phyloP scores from a whole-genome alignment of 1,284 basidiomycete species.

The Apiotrichum domesticum region DNA sequence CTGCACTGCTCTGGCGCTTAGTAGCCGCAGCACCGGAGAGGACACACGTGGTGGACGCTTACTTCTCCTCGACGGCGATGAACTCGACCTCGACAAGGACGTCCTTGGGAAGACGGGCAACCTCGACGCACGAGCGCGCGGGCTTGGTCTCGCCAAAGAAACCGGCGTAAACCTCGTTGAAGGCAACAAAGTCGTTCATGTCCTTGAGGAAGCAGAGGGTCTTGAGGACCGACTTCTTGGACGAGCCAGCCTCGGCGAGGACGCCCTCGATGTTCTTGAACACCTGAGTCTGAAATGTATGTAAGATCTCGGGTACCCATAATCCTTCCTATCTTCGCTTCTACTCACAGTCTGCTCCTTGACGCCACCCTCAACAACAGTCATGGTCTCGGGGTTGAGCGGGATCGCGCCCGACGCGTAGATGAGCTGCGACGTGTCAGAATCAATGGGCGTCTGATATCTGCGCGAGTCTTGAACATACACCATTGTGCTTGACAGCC shows the following conservation, averaged over 20 bases:
- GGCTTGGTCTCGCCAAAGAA: slow-evolving; percentile 90
- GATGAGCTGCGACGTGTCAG: slow-evolving; percentile 51
- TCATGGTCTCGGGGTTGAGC: slow-evolving; percentile 66
- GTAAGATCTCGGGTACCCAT: too few species aligned
- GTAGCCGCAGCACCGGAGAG: too few species aligned
- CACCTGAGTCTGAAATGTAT: slow-evolving; percentile 56
- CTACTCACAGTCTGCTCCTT: slow-evolving; percentile 64
- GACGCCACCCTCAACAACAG: slow-evolving; percentile 71
- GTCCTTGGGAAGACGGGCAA: slow-evolving; percentile 66
- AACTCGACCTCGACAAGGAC: slow-evolving; percentile 89
- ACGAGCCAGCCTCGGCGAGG: slow-evolving; percentile 73
- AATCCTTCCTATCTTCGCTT: too few species aligned
- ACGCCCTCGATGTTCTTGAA: slow-evolving; percentile 80
- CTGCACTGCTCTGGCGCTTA: too few species aligned
- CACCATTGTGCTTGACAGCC: slow-evolving; percentile 75
- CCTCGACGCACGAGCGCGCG: slow-evolving; percentile 83
- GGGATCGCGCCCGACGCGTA: slow-evolving; percentile 89
- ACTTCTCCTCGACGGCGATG: slow-evolving; percentile 53
- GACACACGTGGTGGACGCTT: neutral
- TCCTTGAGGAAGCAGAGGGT: slow-evolving; percentile 86
- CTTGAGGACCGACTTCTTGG: slow-evolving; percentile 72
- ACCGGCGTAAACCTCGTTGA: slow-evolving; percentile 67
- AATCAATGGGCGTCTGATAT: too few species aligned
- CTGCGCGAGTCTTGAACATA: slow-evolving; percentile 15
- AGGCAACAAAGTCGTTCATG: slow-evolving; percentile 81